Conservation (phyloP, 2,329 filamentous ascomycete species). For the Tolypocladium endophyticum region DNA sequence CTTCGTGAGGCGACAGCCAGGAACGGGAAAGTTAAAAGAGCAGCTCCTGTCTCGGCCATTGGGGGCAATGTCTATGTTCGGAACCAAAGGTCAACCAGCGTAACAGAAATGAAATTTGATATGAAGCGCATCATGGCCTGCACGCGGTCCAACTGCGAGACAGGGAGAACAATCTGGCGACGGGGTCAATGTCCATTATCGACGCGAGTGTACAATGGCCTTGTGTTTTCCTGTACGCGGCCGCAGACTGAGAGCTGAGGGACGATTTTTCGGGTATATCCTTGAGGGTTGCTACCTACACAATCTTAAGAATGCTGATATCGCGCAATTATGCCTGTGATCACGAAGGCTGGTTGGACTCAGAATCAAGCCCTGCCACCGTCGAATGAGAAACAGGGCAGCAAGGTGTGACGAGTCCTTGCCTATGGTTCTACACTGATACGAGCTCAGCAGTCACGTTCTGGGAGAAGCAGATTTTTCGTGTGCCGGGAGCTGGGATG, state of each 20-base stretch:
- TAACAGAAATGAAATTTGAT: too few species aligned
- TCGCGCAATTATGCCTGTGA: not conserved
- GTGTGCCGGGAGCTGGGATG: constrained; percentile 1
- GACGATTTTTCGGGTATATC: not conserved
- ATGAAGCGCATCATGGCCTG: not conserved
- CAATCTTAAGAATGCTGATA: not conserved
- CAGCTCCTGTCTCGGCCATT: not conserved
- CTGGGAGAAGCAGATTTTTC: not conserved
- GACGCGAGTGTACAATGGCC: not conserved
- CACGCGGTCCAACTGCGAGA: not conserved
- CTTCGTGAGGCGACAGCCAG: not conserved
- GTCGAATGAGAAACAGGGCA: not conserved
- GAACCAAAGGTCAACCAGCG: not conserved
- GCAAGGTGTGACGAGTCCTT: not conserved
- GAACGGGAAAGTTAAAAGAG: not conserved
- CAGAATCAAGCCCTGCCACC: not conserved
- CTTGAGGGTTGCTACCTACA: not conserved
- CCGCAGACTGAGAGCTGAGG: not conserved
- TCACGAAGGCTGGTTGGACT: not conserved
- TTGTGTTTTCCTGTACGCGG: not conserved
- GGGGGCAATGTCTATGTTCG: not conserved
- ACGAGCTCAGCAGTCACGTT: not conserved
- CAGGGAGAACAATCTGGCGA: not conserved
- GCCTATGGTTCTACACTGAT: not conserved
- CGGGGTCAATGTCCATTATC: not conserved